Evolutionary conservation across 2,329 filamentous ascomycete species (phyloP), one percentile per base, ranked within the genome.

Genomic region (Pseudomassariella vexata): DNA sequence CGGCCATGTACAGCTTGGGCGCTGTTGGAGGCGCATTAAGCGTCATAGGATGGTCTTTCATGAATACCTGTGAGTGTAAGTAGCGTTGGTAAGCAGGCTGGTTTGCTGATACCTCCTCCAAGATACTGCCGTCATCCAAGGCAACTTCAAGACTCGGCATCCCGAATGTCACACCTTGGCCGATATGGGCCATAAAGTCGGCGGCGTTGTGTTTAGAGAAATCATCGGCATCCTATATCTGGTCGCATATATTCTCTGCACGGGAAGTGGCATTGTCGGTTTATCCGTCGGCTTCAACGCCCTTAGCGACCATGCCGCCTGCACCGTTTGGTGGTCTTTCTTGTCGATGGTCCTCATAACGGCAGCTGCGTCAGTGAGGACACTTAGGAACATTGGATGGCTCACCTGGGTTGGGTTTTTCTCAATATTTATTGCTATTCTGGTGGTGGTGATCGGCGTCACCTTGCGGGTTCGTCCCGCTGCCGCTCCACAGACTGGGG

Each of bases 221-320:
- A 25, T 79, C 1, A 61, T 64, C 8, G 75, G 76, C 0, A 45
- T 65, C 1, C 49, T 79, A 3, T 79, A 79, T 51, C 63, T 78
- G 11, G 52, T 77, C 6, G 71, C 70, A 4, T 78, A 74, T 37
- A 62, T 76, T 24, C 66, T 80, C 10, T 68, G 68, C 21, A 63
- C 65, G 7, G 74, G 66, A 2, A 70, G 68, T 1, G 74, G 76
- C 5, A 75, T 81, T 37, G 61, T 80, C 21, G 73, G 72, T 9
- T 65, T 76, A 2, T 73, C 73, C 0, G 71, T 71, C 0, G 76
- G 65, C 0, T 55, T 81, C 32, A 81, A 82, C 43, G 71, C 74
- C 1, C 58, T 81, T 2, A 76, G 71, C 0, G 59, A 62, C 19
- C 75, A 80, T 43, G 68, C 66, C 4, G 56, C 68, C 4, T 82